phyloP scores from a whole-genome alignment of 2,329 filamentous ascomycete species.

The Colletotrichum sp. region DNA sequence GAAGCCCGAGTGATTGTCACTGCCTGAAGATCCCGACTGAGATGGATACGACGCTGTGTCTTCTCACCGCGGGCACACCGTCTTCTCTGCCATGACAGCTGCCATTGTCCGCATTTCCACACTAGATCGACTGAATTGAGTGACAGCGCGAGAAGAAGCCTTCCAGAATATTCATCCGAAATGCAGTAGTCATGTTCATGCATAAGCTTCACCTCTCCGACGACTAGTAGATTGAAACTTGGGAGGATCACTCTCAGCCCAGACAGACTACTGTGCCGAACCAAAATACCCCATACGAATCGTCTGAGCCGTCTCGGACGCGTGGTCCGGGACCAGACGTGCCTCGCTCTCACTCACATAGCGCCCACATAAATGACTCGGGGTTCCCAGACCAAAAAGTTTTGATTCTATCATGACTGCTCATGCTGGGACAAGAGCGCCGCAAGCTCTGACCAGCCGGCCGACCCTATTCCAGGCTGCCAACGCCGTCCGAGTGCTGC shows the following conservation, averaged over 20 bases:
- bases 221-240: background rate
- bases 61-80: background rate
- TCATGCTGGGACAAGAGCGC: background rate
- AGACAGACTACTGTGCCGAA: background rate
- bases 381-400: slow-evolving; percentile 1
- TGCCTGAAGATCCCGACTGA: background rate
- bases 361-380: background rate
- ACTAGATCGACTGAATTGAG: background rate
- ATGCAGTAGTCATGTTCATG: background rate
- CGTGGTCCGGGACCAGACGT: background rate
- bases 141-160: background rate
- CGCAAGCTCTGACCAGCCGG: background rate
- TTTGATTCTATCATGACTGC: slow-evolving; percentile 15
- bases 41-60: background rate
- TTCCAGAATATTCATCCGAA: background rate
- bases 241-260: background rate
- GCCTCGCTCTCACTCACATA: background rate
- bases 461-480: background rate
- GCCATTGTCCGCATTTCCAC: background rate
- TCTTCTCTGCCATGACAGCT: background rate
- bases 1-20: background rate
- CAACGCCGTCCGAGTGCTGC: background rate
- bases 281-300: background rate
- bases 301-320: background rate
- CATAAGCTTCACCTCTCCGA: background rate